A percentile compares a stretch with the other conserved stretches of the same genome.
phyloP scores from a whole-genome alignment of 163 green algal genomes.

The Smithsoniella earleae region DNA sequence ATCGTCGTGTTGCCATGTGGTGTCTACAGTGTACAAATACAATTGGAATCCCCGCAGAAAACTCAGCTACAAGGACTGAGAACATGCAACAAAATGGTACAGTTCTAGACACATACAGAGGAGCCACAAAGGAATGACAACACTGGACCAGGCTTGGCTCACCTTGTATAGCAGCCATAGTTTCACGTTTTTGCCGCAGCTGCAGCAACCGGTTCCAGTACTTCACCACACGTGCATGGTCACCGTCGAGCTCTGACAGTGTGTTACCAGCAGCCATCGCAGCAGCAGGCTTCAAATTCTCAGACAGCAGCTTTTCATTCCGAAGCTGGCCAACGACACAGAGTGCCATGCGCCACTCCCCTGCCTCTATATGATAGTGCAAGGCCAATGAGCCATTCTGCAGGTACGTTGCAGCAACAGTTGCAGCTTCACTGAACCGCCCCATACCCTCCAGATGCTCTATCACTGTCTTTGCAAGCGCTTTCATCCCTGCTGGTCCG shows the following conservation, averaged over 20 bases:
- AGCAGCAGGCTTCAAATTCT: not conserved
- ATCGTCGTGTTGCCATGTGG: not conserved
- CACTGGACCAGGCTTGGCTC: no score
- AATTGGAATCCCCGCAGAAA: not conserved
- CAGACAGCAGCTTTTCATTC: not conserved
- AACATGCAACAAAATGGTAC: not conserved
- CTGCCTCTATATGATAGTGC: conserved; percentile 13
- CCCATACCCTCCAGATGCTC: not conserved
- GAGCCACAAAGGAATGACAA: no score
- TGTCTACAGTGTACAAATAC: not conserved
- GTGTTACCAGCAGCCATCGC: not conserved
- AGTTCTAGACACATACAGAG: not conserved
- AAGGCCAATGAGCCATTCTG: not conserved
- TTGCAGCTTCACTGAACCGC: not conserved
- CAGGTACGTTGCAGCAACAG: conserved; percentile 28
- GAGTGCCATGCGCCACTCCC: conserved; percentile 11
- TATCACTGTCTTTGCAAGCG: not conserved
- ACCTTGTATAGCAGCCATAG: not conserved
- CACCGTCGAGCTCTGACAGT: not conserved
- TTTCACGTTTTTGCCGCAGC: not conserved
- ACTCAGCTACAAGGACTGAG: not conserved
- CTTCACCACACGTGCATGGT: conserved; percentile 1
- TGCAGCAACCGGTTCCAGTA: not conserved
- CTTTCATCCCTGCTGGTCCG: not conserved
- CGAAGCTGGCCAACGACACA: conserved; percentile 8